Evolutionary conservation across 768 basidiomycete genomes (phyloP), one percentile per base, ranked within the genome.

Genomic region (Hypholoma fasciculare): DNA sequence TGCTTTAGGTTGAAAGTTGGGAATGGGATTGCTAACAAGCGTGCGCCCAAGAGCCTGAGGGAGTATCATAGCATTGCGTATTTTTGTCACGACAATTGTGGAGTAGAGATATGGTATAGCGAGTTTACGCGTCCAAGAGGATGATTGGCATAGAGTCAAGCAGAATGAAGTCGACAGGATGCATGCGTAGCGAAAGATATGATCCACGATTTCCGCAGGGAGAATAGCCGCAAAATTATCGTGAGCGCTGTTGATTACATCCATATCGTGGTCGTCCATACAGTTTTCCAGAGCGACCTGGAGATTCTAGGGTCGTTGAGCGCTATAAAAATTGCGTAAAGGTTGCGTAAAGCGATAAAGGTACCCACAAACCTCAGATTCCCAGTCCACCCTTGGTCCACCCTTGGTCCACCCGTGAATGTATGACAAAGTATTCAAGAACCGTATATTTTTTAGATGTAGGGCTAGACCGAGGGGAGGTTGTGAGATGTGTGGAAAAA

Each of bases 101-200:
- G 56, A 54, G 53, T 65, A 70, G 5, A 70, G 62, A 53, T 70
- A 58, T 9, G 65, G 68, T n/a, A 71, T 56, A 1, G 66, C 67
- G 12, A 72, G 47, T 13, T 17, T 23, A n/a, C 67, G 62, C 7
- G 65, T 62, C 69, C 69, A 72, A 1, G 60, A 58, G 14, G 63
- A 65, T 1, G 66, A 52, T 17, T 57, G 54, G 47, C 61, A 62
- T n/a, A 72, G 53, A 13, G 63, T 42, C 12, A 49, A 49, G 48
- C 61, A 67, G 34, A 68, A 64, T 27, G 49, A 36, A 0, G 56
- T 61, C 7, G 66, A 68, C n/a, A 62, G 30, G 11, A 34, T 47
- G 43, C 60, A 64, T 38, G 56, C 68, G 36, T 60, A 54, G 36
- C 56, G 58, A 48, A 67, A 61, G 27, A 71, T 57, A 12, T 61